phyloP scores from a whole-genome alignment of 148 eudicot species.

The Cornus suecica region DNA sequence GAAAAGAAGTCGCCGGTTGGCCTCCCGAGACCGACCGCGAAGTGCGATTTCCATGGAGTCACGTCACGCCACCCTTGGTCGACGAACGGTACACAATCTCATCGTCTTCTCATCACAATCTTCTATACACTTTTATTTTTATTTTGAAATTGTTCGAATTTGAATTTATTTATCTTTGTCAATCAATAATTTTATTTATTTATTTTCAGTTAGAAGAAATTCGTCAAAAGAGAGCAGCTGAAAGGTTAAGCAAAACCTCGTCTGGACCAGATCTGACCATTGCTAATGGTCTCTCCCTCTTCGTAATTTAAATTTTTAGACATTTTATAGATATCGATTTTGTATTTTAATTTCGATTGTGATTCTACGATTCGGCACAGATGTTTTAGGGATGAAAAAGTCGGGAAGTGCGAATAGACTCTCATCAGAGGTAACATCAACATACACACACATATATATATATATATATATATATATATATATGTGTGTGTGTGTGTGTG shows the following conservation, averaged over 20 bases:
- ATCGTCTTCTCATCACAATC: not conserved
- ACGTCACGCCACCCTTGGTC: conserved; percentile 75
- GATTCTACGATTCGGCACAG: conserved; percentile 20
- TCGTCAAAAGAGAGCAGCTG: conserved; percentile 88
- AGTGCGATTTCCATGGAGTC: not conserved
- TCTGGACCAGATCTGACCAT: conserved; percentile 81
- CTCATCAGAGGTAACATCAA: conserved; percentile 36
- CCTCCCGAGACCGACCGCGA: not conserved
- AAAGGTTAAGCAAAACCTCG: conserved; percentile 67
- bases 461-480: no score
- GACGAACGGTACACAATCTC: conserved; percentile 52
- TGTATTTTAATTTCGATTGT: not conserved
- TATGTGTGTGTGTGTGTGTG: no score
- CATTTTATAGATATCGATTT: not conserved
- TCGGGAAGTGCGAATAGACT: conserved; percentile 46
- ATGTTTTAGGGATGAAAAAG: conserved; percentile 38
- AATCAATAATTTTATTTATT: not conserved
- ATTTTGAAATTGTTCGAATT: not conserved
- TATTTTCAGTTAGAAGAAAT: conserved; percentile 71
- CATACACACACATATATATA: no score
- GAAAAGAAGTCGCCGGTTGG: not conserved
- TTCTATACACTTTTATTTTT: not conserved
- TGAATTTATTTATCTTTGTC: not conserved
- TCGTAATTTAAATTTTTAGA: not conserved
- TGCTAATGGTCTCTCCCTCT: conserved; percentile 32